phyloP scores from a whole-genome alignment of 805 yeast genomes.

The Huiozyma sinensis region DNA sequence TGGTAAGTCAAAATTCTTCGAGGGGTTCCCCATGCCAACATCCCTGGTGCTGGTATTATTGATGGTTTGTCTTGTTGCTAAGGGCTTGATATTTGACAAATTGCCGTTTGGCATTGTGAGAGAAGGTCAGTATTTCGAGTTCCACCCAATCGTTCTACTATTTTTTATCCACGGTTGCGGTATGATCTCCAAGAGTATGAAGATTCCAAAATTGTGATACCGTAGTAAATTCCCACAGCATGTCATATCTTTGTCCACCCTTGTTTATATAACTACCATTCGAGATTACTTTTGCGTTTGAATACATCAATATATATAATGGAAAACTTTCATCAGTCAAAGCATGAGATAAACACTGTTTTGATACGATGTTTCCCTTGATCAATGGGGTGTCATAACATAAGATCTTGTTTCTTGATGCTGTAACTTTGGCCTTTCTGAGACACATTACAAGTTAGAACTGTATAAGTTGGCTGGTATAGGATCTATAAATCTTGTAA shows the following conservation, averaged over 20 bases:
- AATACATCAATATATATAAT: too few relatives aligned
- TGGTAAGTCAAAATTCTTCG: constrained; percentile 87
- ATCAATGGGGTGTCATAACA: too few relatives aligned
- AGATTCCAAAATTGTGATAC: constrained; percentile 69
- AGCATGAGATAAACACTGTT: background rate
- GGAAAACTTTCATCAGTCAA: too few relatives aligned
- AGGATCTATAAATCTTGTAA: too few relatives aligned
- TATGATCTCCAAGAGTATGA: constrained; percentile 82
- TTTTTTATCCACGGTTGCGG: constrained; percentile 79
- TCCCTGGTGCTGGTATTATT: constrained; percentile 61
- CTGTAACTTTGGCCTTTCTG: too few relatives aligned
- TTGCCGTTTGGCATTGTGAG: constrained; percentile 61
- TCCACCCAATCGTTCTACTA: constrained; percentile 58
- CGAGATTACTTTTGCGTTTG: too few relatives aligned
- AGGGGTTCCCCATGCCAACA: constrained; percentile 94
- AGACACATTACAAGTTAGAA: too few relatives aligned
- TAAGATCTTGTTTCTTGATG: too few relatives aligned
- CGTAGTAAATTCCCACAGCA: background rate
- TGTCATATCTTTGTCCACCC: too few relatives aligned
- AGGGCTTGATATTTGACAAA: constrained; percentile 35
- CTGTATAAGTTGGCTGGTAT: too few relatives aligned
- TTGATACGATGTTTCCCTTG: background rate
- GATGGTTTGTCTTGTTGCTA: constrained; percentile 59
- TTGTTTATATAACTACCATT: too few relatives aligned
- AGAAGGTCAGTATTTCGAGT: constrained; percentile 48